These are phyloP conservation scores for Tolypocladium endophyticum DNA, from an alignment of 2,329 filamentous ascomycete species.

Conservation along the genomic window DNA sequence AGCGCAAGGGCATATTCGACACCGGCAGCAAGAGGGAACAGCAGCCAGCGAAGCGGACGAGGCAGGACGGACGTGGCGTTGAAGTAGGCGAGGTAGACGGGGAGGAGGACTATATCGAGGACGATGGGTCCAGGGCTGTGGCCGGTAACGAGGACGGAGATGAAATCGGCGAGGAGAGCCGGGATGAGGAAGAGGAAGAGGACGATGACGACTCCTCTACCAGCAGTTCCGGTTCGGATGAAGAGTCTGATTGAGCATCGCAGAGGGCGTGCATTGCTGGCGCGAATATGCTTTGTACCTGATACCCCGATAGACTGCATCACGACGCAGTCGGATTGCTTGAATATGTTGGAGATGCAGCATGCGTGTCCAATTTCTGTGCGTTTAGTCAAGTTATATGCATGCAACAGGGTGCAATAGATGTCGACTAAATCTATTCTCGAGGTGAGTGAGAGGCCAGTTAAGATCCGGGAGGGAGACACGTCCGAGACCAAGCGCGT, in stretches of 20 bases:
- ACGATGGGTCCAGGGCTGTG: conserved; percentile 2
- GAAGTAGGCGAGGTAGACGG: conserved; percentile 6
- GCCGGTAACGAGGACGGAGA: conserved; percentile 13
- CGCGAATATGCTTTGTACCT: not conserved
- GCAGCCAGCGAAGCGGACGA: conserved; percentile 8
- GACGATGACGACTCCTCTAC: conserved; percentile 22
- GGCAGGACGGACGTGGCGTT: conserved; percentile 1
- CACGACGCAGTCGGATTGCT: not conserved
- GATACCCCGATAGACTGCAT: not conserved
- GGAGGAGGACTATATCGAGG: conserved; percentile 11
- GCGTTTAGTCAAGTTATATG: too few relatives aligned
- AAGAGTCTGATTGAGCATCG: conserved; percentile 9
- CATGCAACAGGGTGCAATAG: not conserved
- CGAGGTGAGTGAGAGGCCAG: not conserved
- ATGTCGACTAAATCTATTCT: not conserved
- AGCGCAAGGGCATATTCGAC: conserved; percentile 8
- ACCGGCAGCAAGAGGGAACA: not conserved
- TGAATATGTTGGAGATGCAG: not conserved
- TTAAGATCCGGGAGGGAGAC: too few relatives aligned
- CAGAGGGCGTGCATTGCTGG: not conserved
- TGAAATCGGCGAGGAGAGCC: conserved; percentile 21
- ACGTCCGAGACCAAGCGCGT: too few relatives aligned
- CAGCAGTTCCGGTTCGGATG: conserved; percentile 33
- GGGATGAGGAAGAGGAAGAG: conserved; percentile 18
- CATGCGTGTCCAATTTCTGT: not conserved